Evolutionary conservation across 805 yeast genomes (phyloP), one percentile per base, ranked within the genome.

Genomic region (Dipodascopsis tothii): DNA sequence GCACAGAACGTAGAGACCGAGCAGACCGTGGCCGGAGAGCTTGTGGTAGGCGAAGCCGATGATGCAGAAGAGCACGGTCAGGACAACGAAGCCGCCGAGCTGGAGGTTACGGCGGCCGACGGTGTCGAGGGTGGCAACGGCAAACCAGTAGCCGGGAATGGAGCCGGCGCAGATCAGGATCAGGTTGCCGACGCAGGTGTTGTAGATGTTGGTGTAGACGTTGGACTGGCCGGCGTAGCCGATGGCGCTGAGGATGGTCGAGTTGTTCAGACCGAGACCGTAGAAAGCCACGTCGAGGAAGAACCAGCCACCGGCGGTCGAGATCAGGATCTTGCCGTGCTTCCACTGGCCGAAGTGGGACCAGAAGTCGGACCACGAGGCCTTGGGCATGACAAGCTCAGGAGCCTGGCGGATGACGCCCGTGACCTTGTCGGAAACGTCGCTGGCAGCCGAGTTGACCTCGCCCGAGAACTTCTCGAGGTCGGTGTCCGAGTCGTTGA

Each of bases 131-230:
- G 90, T 80, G 41, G 86, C 86, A 56, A 81, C 85, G 25, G 90
- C 63, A 49, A 73, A 69, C 95, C 95, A 86, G 69, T 86, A 86
- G 61, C 96, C 96, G 58, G 95, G 95, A 66, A 86, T 77, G 37
- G 92, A 75, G 73, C 96, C 96, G 45, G 96, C 96, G 75, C 94
- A 84, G 52, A 86, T 78, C 64, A 86, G 74, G 68, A 86, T 86
- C 72, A 86, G 74, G 69, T 86, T 86, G 78, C 96, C 96, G 46
- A 87, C 94, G 63, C 90, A 84, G 49, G 81, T 65, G 65, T 86
- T 77, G 71, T 79, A 80, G 52, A 87, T 69, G 37, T 77, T 72
- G 44, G 70, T 62, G 72, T 86, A 86, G 45, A 84, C 77, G 61
- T 84, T 83, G 19, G 68, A 62, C 25, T 78, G 73, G 34, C 81